Base-by-base conservation (phyloP, 176 grass and related monocot species). In the Canna indica region DNA sequence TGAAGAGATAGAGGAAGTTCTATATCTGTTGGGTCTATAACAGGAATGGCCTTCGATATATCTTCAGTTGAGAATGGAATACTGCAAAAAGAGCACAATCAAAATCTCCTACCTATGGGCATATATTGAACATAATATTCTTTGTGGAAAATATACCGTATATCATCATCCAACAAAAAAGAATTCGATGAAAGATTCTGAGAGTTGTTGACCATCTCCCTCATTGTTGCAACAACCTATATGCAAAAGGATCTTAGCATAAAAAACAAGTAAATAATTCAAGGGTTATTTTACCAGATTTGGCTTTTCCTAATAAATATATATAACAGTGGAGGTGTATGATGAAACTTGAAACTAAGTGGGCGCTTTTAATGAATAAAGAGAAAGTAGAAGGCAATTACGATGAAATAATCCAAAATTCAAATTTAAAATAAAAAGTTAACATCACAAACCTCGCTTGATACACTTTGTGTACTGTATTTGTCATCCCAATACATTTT, bases 401-500 rank as follows among this genome's bases (percentile, higher is more conserved):
- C n/a, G n/a, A n/a, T n/a, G n/a, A n/a, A n/a, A n/a, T n/a, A n/a
- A n/a, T n/a, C n/a, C n/a, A n/a, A n/a, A n/a, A n/a, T n/a, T n/a
- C n/a, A 54, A 39, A 17, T 11, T 53, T 56, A 71, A 17, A 58
- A 59, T 58, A 44, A 27, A 27, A 69, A 61, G 61, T 65, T 38
- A 54, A 73, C 59, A 73, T 3, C 24, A 25, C 67, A 79, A 13
- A 83, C 94, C 84, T 93, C 94, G 22, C 47, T 75, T 63, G 93
- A 97, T 67, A 97, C 88, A 64, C 93, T 83, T 42, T 80, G 82
- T 14, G 93, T 97, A 48, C 81, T 78, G 38, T 97, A 97, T 79
- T 85, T 92, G 69, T 97, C 93, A 77, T 97, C 93, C 93, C 93
- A 97, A 59, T 97, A 97, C 89, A 92, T 92, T n/a, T 89, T 88